phyloP scores from a whole-genome alignment of 345 rosid species.

The Populus simonii region DNA sequence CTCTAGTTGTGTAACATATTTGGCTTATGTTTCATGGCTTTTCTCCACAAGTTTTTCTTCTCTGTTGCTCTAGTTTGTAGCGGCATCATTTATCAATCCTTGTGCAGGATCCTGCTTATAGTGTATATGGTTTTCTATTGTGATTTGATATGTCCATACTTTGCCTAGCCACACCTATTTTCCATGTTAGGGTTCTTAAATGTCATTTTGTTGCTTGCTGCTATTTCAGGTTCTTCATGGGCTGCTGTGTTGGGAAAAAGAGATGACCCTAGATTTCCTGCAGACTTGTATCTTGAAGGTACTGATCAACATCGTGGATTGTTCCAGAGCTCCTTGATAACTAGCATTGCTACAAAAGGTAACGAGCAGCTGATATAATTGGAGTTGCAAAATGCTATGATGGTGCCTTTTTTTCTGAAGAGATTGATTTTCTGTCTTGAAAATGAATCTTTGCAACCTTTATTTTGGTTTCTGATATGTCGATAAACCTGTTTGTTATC shows the following conservation, averaged over 20 bases:
- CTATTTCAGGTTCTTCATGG: slow-evolving; percentile 81
- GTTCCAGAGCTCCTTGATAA: slow-evolving; percentile 93
- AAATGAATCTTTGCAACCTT: background rate
- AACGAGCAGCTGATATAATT: slow-evolving; percentile 14
- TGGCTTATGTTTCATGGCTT: background rate
- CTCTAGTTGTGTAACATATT: background rate
- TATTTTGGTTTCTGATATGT: slow-evolving; percentile 8
- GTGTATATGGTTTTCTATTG: background rate
- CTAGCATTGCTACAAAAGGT: slow-evolving; percentile 91
- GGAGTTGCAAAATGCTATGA: background rate
- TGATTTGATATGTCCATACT: background rate
- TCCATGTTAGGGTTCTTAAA: background rate
- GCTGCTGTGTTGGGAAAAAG: slow-evolving; percentile 83
- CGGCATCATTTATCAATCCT: background rate
- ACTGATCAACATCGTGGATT: slow-evolving; percentile 99
- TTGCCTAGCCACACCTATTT: background rate
- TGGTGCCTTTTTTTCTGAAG: background rate
- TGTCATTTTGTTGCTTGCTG: slow-evolving; percentile 15
- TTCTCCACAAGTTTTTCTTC: no score
- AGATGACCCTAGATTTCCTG: slow-evolving; percentile 62
- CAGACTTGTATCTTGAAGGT: slow-evolving; percentile 92
- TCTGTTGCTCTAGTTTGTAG: background rate
- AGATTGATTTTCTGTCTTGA: background rate
- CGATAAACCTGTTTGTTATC: background rate
- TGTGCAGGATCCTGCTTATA: background rate